Percentiles rank a stretch among this genome's conserved stretches.
Conservation (phyloP, 306 rosid species). For the Glycyrrhiza uralensis region DNA sequence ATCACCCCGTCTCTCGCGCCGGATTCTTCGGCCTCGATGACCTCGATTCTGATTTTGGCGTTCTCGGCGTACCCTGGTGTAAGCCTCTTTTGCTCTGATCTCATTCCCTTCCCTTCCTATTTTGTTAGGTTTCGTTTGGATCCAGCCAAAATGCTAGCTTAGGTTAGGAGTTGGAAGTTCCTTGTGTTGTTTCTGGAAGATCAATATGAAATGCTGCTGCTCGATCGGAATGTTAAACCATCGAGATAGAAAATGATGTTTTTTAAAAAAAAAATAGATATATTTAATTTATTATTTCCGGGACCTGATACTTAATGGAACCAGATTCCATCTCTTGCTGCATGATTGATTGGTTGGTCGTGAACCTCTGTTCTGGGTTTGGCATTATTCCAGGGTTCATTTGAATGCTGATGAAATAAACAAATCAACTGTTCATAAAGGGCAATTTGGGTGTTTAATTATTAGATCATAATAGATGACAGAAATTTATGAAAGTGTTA, state of each 20-base stretch:
- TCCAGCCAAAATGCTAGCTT: neutral
- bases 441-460: neutral
- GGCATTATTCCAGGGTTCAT: neutral
- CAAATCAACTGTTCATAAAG: neutral
- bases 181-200: neutral
- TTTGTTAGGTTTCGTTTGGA: constrained; percentile 11
- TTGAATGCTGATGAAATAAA: neutral
- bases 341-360: neutral
- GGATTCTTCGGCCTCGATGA: constrained; percentile 70
- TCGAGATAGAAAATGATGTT: neutral
- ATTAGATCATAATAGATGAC: neutral
- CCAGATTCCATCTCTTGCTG: neutral
- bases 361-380: constrained; percentile 1
- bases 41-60: constrained; percentile 84
- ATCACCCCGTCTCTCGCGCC: constrained; percentile 53
- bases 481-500: neutral
- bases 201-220: neutral
- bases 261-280: neutral
- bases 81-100: constrained; percentile 43
- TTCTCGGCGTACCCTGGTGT: constrained; percentile 99
- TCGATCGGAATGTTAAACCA: neutral
- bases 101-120: neutral
- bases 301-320: constrained; percentile 9
- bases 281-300: neutral
- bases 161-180: neutral